Evolutionary conservation across 1,284 basidiomycete genomes (phyloP), one percentile per base, ranked within the genome.

Genomic region (Ceratobasidium sp.): DNA sequence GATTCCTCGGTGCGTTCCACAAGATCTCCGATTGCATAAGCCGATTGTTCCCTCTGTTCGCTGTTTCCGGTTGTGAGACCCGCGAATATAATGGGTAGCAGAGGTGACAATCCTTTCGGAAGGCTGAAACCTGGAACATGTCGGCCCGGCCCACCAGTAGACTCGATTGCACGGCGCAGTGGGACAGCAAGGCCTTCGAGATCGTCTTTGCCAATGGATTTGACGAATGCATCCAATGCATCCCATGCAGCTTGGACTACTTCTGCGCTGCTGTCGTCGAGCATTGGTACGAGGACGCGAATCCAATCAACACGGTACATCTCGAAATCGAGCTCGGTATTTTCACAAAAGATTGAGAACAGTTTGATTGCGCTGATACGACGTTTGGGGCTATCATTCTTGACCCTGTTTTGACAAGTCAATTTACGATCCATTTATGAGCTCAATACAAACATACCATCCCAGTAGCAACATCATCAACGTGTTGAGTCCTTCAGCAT

Each of bases 251-350:
- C 90, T 1, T 88, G 90, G 77, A 97, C 90, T 4, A 98, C 94
- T 0, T 83, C 80, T 1, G 88, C 83, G 74, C 90, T 86, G 6
- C 84, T 81, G 78, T 98, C 97, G 77, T 97, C 96, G 73, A 98
- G 85, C 3, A 94, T 83, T 0, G 93, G 88, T 2, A 99, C 84
- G 16, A 99, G 86, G 77, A 96, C 93, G n/a, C 96, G 90, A 73
- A 99, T 88, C 95, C 96, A 98, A 80, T 98, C 96, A 71, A 96
- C 84, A 18, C 92, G 88, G 80, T 98, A 99, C 18, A 94, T 80
- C 0, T 91, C 89, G 0, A 88, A 86, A 78, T 97, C 95, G 48
- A 93, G 82, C 55, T 90, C 86, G 3, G 91, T 91, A 67, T 88
- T 89, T 77, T 93, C 88, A 79, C 93, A 97, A 83, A 97, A 94